Evolutionary conservation across 2,329 filamentous ascomycete species (phyloP).

Genomic region (Penicillium sp.): DNA sequence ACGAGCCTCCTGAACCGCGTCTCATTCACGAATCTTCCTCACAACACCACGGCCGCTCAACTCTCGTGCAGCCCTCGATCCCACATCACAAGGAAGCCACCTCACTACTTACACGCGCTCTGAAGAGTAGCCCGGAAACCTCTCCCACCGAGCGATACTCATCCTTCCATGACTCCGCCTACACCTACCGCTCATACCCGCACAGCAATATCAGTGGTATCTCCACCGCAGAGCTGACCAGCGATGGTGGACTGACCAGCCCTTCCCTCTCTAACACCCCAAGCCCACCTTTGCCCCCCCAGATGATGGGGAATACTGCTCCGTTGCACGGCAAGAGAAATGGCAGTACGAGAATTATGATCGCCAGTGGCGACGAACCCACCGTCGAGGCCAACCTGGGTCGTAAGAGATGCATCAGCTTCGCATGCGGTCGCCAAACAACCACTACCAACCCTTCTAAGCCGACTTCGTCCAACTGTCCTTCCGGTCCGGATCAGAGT

Average conservation of each 20-base stretch:
- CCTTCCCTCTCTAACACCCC: constrained; percentile 82
- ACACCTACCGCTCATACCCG: constrained; percentile 52
- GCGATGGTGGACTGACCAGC: constrained; percentile 84
- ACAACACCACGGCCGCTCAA: constrained; percentile 24
- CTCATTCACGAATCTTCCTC: constrained; percentile 24
- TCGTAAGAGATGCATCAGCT: constrained; percentile 85
- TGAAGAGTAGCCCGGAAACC: constrained; percentile 60
- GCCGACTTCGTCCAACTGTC: constrained; percentile 16
- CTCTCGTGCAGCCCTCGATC: constrained; percentile 43
- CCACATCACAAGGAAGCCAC: constrained; percentile 52
- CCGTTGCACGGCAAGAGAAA: constrained; percentile 13
- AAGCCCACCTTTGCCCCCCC: constrained; percentile 67
- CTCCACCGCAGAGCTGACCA: constrained; percentile 88
- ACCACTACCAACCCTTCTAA: constrained; percentile 35
- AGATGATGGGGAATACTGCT: constrained; percentile 25
- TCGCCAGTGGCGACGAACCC: constrained; percentile 45
- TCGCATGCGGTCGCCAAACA: constrained; percentile 71
- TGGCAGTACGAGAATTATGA: constrained; percentile 18
- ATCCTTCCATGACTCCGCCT: constrained; percentile 36
- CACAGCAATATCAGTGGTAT: constrained; percentile 74
- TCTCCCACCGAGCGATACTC: constrained; percentile 29
- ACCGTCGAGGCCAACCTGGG: constrained; percentile 58
- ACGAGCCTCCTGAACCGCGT: constrained; percentile 73
- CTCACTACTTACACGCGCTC: constrained; percentile 80
- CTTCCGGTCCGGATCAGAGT: constrained; percentile 20